phyloP scores from a whole-genome alignment of 768 basidiomycete genomes.

The Boletus vinaceobasis region DNA sequence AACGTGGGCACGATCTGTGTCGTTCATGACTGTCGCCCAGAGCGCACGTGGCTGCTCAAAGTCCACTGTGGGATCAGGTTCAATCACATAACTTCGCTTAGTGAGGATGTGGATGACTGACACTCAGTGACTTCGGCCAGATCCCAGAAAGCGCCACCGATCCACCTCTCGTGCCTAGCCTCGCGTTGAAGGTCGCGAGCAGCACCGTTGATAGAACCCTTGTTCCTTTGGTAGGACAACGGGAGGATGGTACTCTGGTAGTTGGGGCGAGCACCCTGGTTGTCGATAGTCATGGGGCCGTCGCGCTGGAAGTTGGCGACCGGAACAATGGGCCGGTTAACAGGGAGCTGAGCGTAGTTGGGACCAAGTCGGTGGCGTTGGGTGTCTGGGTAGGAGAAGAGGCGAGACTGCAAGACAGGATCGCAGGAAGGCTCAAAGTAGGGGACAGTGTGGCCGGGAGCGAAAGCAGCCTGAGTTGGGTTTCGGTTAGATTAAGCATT shows the following conservation, averaged over 20 bases:
- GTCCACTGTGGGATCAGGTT: slow-evolving; percentile 49
- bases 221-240: slow-evolving; percentile 55
- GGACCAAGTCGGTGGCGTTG: slow-evolving; percentile 79
- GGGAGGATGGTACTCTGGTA: slow-evolving; percentile 79
- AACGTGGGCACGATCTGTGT: slow-evolving; percentile 55
- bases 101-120: slow-evolving; percentile 36
- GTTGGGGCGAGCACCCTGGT: slow-evolving; percentile 83
- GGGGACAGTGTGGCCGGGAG: slow-evolving; percentile 82
- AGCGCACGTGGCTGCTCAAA: slow-evolving; percentile 80
- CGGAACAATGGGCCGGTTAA: slow-evolving; percentile 74
- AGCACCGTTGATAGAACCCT: slow-evolving; percentile 43
- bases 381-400: slow-evolving; percentile 93
- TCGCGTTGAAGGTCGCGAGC: slow-evolving; percentile 38
- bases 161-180: slow-evolving; percentile 68
- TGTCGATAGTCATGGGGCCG: slow-evolving; percentile 63
- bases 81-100: not conserved
- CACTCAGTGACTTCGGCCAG: slow-evolving; percentile 77
- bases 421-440: slow-evolving; percentile 90
- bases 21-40: slow-evolving; percentile 65
- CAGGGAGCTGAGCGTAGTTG: slow-evolving; percentile 85
- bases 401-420: slow-evolving; percentile 89
- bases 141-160: slow-evolving; percentile 66
- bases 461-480: slow-evolving; percentile 61
- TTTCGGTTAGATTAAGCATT: slow-evolving; percentile 5
- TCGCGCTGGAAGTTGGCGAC: slow-evolving; percentile 93